Evolutionary conservation across 108 stramenopile genomes (phyloP).

Genomic region (Skeletonema potamos): DNA sequence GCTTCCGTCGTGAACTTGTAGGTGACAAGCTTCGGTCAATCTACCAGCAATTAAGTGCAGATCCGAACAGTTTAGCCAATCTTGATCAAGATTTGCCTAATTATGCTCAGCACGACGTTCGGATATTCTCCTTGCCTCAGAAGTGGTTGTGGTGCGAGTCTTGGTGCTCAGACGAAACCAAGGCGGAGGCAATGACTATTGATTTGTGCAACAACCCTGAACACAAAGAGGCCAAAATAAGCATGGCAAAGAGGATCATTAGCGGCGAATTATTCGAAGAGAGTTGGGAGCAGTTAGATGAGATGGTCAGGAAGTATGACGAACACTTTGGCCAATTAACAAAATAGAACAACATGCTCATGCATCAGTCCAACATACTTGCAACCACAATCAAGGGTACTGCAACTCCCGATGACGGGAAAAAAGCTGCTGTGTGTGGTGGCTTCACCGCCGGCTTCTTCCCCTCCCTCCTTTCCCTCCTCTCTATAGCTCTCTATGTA

Average conservation of each 20-base stretch:
- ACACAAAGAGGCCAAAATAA: slow-evolving; percentile 98
- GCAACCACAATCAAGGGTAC: too few species aligned
- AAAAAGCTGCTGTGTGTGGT: too few species aligned
- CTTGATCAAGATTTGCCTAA: slow-evolving; percentile 99
- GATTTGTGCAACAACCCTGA: slow-evolving; percentile 99
- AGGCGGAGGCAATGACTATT: slow-evolving; percentile 96
- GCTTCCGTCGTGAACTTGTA: slow-evolving; percentile 85
- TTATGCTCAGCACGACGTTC: slow-evolving; percentile 92
- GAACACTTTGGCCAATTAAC: slow-evolving; percentile 6
- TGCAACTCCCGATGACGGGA: too few species aligned
- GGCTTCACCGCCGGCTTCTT: too few species aligned
- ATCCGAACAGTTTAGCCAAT: slow-evolving; percentile 96
- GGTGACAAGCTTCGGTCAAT: slow-evolving; percentile 93
- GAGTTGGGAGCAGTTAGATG: slow-evolving; percentile 98
- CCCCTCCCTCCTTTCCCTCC: too few species aligned
- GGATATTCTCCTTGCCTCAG: slow-evolving; percentile 91
- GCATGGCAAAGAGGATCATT: slow-evolving; percentile 98
- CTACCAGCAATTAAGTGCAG: slow-evolving; percentile 93
- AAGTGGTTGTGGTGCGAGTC: slow-evolving; percentile 99
- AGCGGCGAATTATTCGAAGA: slow-evolving; percentile 92
- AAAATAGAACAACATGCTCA: neutral
- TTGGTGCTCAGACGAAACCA: slow-evolving; percentile 99
- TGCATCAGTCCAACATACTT: neutral
- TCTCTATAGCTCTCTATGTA: too few species aligned
- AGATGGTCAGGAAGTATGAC: slow-evolving; percentile 66